Conservation (phyloP, 768 basidiomycete genomes). For the Rubroboletus pulcherrimus region DNA sequence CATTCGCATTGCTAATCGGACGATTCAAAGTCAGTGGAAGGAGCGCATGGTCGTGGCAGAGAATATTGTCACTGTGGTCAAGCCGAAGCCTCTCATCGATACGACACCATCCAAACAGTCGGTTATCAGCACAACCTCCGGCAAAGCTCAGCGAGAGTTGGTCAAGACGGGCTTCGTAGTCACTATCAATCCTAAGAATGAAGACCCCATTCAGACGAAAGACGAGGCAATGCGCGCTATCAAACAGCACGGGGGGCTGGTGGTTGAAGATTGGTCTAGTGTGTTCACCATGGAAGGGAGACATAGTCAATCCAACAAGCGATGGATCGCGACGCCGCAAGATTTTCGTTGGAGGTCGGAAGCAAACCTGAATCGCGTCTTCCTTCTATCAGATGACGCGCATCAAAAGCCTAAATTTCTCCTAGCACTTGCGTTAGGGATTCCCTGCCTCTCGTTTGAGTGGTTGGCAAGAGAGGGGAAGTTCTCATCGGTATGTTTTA, state of each 20-base stretch:
- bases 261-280: conserved; percentile 60
- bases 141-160: conserved; percentile 37
- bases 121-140: conserved; percentile 34
- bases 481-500: conserved; percentile 28
- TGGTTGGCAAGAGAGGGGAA: conserved; percentile 41
- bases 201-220: conserved; percentile 39
- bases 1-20: conserved; percentile 50
- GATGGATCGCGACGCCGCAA: conserved; percentile 49
- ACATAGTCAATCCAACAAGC: conserved; percentile 38
- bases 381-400: conserved; percentile 63
- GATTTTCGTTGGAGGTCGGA: conserved; percentile 45
- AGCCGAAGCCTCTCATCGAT: conserved; percentile 32
- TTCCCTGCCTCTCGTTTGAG: conserved; percentile 67
- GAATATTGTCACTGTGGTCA: conserved; percentile 40
- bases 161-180: conserved; percentile 56
- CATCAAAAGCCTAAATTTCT: conserved; percentile 78
- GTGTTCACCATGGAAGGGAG: conserved; percentile 56
- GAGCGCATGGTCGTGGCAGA: conserved; percentile 46
- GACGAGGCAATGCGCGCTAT: conserved; percentile 42
- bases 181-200: conserved; percentile 42
- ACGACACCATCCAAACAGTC: conserved; percentile 51
- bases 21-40: conserved; percentile 49
- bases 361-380: conserved; percentile 44
- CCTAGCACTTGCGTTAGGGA: conserved; percentile 77
- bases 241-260: conserved; percentile 47